Evolutionary conservation across 768 basidiomycete species (phyloP).

Genomic region (Boletus reticulatus): DNA sequence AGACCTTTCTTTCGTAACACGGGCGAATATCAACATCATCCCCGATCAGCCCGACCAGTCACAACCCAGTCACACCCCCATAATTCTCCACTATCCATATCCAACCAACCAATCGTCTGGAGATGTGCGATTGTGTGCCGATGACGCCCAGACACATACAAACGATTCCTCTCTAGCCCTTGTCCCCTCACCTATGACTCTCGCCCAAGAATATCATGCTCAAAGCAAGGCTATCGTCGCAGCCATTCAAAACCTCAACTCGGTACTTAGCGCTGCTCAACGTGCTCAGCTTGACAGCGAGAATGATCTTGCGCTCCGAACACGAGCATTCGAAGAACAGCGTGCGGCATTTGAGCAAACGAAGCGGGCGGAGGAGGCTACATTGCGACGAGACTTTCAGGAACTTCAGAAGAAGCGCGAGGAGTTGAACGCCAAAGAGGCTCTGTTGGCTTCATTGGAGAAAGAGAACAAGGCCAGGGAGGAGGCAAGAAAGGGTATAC

Average conservation of each 20-base stretch:
- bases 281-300: constrained; percentile 17
- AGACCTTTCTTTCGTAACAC: neutral
- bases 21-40: neutral
- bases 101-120: neutral
- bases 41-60: neutral
- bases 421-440: constrained; percentile 19
- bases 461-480: constrained; percentile 26
- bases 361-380: constrained; percentile 17
- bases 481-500: constrained; percentile 16
- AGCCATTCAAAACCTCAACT: constrained; percentile 11
- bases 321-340: constrained; percentile 14
- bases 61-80: neutral
- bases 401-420: constrained; percentile 20
- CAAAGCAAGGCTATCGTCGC: constrained; percentile 8
- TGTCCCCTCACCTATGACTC: neutral
- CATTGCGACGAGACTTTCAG: constrained; percentile 16
- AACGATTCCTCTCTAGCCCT: neutral
- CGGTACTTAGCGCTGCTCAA: constrained; percentile 4
- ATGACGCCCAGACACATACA: neutral
- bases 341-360: constrained; percentile 22
- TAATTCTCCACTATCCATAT: constrained; percentile 12
- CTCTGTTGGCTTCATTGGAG: constrained; percentile 18
- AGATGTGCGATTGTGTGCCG: neutral
- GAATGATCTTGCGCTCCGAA: constrained; percentile 8
- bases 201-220: constrained; percentile 11